These are phyloP conservation scores for Craterostigma plantagineum DNA, from an alignment of 257 asterid species.

Conservation along the genomic window DNA sequence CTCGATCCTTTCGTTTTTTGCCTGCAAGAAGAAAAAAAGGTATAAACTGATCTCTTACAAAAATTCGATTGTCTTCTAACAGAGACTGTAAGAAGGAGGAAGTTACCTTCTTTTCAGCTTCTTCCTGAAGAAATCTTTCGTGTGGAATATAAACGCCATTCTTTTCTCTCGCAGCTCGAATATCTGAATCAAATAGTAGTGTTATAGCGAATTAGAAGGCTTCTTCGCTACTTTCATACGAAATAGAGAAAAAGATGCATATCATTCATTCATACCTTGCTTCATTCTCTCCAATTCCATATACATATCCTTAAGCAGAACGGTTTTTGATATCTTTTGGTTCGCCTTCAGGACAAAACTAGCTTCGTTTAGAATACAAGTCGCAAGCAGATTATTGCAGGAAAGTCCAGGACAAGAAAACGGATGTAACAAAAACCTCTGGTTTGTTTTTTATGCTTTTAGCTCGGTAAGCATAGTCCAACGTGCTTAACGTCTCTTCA, in stretches of 20 bases:
- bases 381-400: background rate
- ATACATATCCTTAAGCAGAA: slow-evolving; percentile 61
- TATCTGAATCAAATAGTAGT: slow-evolving; percentile 42
- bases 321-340: slow-evolving; percentile 57
- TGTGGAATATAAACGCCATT: slow-evolving; percentile 77
- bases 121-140: slow-evolving; percentile 68
- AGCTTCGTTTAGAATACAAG: slow-evolving; percentile 18
- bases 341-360: slow-evolving; percentile 35
- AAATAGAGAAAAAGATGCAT: slow-evolving; percentile 10
- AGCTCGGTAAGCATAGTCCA: slow-evolving; percentile 81
- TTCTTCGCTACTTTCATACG: too few species aligned
- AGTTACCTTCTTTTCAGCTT: slow-evolving; percentile 65
- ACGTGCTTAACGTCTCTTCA: slow-evolving; percentile 74
- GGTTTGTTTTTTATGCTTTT: slow-evolving; percentile 79
- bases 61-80: too few species aligned
- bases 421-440: slow-evolving; percentile 27
- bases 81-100: too few species aligned
- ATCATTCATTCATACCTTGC: slow-evolving; percentile 30
- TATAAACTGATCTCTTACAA: too few species aligned
- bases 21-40: slow-evolving; percentile 46
- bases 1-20: slow-evolving; percentile 51
- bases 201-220: too few species aligned
- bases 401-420: slow-evolving; percentile 6
- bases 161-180: slow-evolving; percentile 82
- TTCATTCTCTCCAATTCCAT: slow-evolving; percentile 71